Evolutionary conservation across 148 eudicot genomes (phyloP), one percentile per base, ranked within the genome.

Genomic region (Diospyros kaki): DNA sequence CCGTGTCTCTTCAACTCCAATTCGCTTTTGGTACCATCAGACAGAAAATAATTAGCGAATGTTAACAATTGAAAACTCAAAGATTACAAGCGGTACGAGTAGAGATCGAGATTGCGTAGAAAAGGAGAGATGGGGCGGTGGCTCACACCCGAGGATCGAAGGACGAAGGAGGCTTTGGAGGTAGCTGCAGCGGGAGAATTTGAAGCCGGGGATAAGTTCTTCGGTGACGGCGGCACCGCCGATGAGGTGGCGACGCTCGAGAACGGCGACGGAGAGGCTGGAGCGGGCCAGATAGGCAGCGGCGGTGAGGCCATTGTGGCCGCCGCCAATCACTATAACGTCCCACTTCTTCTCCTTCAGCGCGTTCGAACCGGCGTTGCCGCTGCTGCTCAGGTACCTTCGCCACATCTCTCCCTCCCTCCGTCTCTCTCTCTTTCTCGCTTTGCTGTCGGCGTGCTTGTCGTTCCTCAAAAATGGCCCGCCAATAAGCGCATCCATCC

Each of bases 161-260:
- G 98, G 98, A 41, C 98, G 94, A 58, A 95, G 96, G 76, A 95
- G 97, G 85, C 98, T 92, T 76, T 95, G 98, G 58, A 92, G 96
- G 78, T 95, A 95, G 77, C 98, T 95, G 66, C 98, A 95, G 15
- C 98, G 91, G 5, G 98, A 95, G 76, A 95, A 95, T 85, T 89
- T 92, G 83, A 92, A 95, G 7, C 98, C 98, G 59, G 96, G 94
- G 70, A 92, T 58, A 62, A 95, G 62, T 81, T 95, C 98, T 80
- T 95, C 98, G 2, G 98, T 95, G 7, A 95, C 94, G 65, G 96
- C 96, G 50, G 98, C 98, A 4, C 97, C 98, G 17, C 98, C 98
- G 43, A 95, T 62, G 58, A 95, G 46, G 83, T 89, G 91, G 58
- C 97, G 98, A 64, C 98, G 91, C 81, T 95, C 98, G 38, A 95